Evolutionary conservation across 345 rosid genomes (phyloP), one percentile per base, ranked within the genome.

Genomic region (Arabis hirsuta): DNA sequence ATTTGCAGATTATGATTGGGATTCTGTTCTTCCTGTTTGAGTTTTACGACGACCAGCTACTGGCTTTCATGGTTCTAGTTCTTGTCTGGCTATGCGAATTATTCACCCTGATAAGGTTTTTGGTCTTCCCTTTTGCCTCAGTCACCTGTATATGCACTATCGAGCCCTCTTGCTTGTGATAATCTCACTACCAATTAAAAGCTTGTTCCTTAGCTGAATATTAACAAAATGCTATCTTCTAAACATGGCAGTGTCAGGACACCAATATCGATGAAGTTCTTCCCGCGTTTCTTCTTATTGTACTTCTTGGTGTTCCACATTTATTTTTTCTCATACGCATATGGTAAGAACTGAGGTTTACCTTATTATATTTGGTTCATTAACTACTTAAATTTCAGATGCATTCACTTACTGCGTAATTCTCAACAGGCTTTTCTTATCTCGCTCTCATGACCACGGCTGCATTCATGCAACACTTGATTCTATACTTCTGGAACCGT

Each of bases 31-130:
- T 96, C 78, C 82, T 96, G 71, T 96, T 96, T 19, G 98, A 96
- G 85, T 96, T 96, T 77, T 96, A 96, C 46, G 97, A 90, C 60
- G 98, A 96, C 81, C 99, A 96, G 83, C 92, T 96, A 51, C 79
- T 96, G 84, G 99, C 99, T 77, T 96, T 96, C 87, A 80, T 96
- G 99, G 97, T 96, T 79, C 73, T 96, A 65, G 85, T 96, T 79
- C 98, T 96, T 69, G 99, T 96, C 51, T 96, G 99, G 99, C 79
- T 92, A 69, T 96, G 99, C 76, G 99, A 94, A 74, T 82, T 94
- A 7, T 95, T 95, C 82, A 95, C 97, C 24, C 77, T 91, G 69
- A 91, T 95, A 82, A 95, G 99, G 98, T 95, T 44, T 44, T 22
- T 56, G 57, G 66, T 76, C 80, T 77, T 12, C 81, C 73, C 22